A percentile compares a stretch with the other conserved stretches of the same genome.
Evolutionary conservation across 495 filamentous ascomycete genomes (phyloP).

Genomic region (Annulohypoxylon moriforme): DNA sequence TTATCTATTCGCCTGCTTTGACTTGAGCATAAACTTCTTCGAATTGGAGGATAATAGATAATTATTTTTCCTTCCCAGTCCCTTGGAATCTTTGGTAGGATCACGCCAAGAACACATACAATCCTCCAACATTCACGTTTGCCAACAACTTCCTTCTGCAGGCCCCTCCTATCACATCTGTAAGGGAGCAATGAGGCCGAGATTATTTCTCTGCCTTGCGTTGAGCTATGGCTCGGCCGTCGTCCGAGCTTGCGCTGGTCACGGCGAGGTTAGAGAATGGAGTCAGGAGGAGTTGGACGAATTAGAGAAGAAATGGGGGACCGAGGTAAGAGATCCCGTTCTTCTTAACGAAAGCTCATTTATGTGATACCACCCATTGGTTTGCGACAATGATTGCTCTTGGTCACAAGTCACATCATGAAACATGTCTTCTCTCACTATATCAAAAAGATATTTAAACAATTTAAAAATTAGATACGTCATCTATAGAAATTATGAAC

Average conservation of each 20-base stretch:
- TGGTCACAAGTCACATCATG: too few species aligned
- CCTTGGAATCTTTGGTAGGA: background rate
- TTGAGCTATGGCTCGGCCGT: constrained; percentile 39
- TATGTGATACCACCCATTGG: background rate
- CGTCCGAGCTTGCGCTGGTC: constrained; percentile 41
- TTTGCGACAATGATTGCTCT: background rate
- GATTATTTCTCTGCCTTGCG: constrained; percentile 26
- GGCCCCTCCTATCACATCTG: background rate
- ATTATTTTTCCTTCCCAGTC: background rate
- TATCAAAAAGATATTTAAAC: background rate
- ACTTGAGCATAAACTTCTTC: background rate
- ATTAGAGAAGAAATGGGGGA: constrained; percentile 66
- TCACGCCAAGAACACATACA: background rate
- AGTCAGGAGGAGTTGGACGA: constrained; percentile 56
- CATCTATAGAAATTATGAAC: background rate
- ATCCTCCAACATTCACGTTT: background rate
- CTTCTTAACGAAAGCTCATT: background rate
- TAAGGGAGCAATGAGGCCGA: constrained; percentile 32
- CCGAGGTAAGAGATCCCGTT: constrained; percentile 57
- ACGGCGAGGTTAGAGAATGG: constrained; percentile 49
- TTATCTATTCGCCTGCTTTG: background rate
- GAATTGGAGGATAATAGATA: background rate
- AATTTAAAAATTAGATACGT: background rate
- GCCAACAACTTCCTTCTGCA: background rate
- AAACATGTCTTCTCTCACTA: background rate